phyloP scores from a whole-genome alignment of 805 yeast species.

The Metschnikowia continentalis region DNA sequence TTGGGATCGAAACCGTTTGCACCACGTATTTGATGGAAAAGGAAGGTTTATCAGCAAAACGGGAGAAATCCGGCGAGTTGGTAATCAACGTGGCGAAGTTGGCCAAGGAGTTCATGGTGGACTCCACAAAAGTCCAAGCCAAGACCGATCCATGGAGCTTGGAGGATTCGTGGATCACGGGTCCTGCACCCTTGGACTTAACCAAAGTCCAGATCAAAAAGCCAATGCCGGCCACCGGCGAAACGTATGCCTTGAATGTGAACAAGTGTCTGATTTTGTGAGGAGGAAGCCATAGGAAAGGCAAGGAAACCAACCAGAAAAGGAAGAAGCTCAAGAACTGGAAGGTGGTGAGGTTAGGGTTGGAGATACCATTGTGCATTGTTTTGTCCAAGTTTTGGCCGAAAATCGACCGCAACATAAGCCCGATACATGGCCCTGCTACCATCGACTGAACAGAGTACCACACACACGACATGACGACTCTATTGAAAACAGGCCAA shows the following conservation, averaged over 20 bases:
- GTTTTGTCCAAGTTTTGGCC: slow-evolving; percentile 58
- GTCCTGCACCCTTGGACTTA: slow-evolving; percentile 77
- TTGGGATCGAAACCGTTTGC: slow-evolving; percentile 62
- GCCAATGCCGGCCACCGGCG: slow-evolving; percentile 80
- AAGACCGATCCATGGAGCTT: slow-evolving; percentile 54
- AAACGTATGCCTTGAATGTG: slow-evolving; percentile 72
- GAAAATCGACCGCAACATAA: slow-evolving; percentile 68
- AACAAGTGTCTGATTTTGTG: slow-evolving; percentile 80
- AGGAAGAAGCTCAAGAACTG: slow-evolving; percentile 72
- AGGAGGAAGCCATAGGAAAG: slow-evolving; percentile 77
- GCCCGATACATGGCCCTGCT: slow-evolving; percentile 73
- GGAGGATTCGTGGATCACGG: slow-evolving; percentile 55
- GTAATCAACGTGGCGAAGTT: slow-evolving; percentile 86
- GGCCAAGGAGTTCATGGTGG: slow-evolving; percentile 76
- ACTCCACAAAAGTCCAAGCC: slow-evolving; percentile 79
- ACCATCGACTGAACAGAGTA: slow-evolving; percentile 82
- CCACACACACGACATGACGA: slow-evolving; percentile 86
- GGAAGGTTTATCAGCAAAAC: slow-evolving; percentile 58
- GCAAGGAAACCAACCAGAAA: slow-evolving; percentile 76
- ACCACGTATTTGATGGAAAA: slow-evolving; percentile 38
- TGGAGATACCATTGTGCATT: slow-evolving; percentile 58
- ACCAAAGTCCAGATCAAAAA: slow-evolving; percentile 81
- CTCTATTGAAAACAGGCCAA: slow-evolving; percentile 88
- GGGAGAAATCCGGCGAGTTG: slow-evolving; percentile 85
- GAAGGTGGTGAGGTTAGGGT: slow-evolving; percentile 64